Conservation (phyloP, 208 protist species). For the Angomonas deanei region DNA sequence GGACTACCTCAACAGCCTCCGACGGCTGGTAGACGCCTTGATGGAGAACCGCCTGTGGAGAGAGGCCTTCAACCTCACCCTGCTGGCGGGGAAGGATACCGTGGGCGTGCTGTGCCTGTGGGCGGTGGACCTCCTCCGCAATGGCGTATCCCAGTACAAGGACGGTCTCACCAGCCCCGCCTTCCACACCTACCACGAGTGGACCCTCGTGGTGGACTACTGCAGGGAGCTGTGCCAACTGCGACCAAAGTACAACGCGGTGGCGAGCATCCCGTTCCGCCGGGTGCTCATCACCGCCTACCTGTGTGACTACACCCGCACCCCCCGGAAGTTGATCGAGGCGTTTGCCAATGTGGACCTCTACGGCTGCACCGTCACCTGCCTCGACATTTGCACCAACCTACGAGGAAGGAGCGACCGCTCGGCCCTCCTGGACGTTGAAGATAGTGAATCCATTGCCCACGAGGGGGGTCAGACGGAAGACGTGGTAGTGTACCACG, state of each 20-base stretch:
- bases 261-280: conserved; percentile 28
- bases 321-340: conserved; percentile 36
- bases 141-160: not conserved
- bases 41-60: conserved; percentile 66
- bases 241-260: conserved; percentile 34
- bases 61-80: conserved; percentile 60
- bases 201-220: conserved; percentile 36
- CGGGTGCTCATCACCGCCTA: conserved; percentile 46
- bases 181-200: conserved; percentile 37
- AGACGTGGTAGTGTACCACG: not conserved
- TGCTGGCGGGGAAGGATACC: conserved; percentile 29
- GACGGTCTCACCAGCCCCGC: conserved; percentile 14
- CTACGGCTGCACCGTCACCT: conserved; percentile 64
- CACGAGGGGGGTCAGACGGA: not conserved
- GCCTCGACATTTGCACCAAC: conserved; percentile 48
- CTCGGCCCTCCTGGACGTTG: not conserved
- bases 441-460: not conserved
- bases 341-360: conserved; percentile 40
- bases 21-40: conserved; percentile 50
- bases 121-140: conserved; percentile 42
- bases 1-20: conserved; percentile 32
- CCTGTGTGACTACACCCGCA: conserved; percentile 30
- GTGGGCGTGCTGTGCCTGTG: conserved; percentile 52
- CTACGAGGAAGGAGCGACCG: conserved; percentile 15
- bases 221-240: conserved; percentile 36